Evolutionary conservation across 2,329 filamentous ascomycete genomes (phyloP), one percentile per base, ranked within the genome.

Genomic region (Coniochaeta pulveracea): DNA sequence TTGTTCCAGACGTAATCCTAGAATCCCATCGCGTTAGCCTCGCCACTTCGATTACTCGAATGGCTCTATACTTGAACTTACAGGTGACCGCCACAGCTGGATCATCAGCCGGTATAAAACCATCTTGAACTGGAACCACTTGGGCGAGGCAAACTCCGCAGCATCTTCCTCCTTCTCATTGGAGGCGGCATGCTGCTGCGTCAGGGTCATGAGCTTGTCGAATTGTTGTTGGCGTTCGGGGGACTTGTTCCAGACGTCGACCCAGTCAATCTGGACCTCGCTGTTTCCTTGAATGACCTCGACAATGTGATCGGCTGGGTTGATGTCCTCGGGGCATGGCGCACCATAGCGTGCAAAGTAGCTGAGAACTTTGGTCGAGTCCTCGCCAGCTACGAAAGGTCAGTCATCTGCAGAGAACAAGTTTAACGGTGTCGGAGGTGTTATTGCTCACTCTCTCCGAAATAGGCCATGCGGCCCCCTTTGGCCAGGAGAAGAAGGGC

Each of bases 401-500:
- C 15, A 14, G 25, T 15, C 25, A 27, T 9, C 9, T 8, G 15
- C 9, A 27, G 7, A 27, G 9, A 27, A 8, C 9, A 27, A 6
- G 25, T 10, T 9, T 7, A 27, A 27, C 9, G n/a, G n/a, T n/a
- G n/a, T 27, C 9, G 25, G n/a, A 8, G 25, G 25, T 7, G 10
- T 9, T 10, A 27, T 33, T 10, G 14, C 30, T 33, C 18, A 33
- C 25, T 68, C 3, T 69, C 64, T 0, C 75, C 74, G 35, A 78
- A 79, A 51, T 79, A 79, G 49, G 77, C 76, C 0, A 70, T 73
- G 45, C 75, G 74, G 10, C 74, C 73, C n/a, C 71, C 72, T 2
- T 70, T 70, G 42, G 74, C 74, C 28, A 79, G 58, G 6, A 73
- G 71, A 4, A 78, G 59, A 25, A 79, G 69, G 63, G 75, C 74